Evolutionary conservation across 2,329 filamentous ascomycete genomes (phyloP).

Genomic region (Colletotrichum musicola): DNA sequence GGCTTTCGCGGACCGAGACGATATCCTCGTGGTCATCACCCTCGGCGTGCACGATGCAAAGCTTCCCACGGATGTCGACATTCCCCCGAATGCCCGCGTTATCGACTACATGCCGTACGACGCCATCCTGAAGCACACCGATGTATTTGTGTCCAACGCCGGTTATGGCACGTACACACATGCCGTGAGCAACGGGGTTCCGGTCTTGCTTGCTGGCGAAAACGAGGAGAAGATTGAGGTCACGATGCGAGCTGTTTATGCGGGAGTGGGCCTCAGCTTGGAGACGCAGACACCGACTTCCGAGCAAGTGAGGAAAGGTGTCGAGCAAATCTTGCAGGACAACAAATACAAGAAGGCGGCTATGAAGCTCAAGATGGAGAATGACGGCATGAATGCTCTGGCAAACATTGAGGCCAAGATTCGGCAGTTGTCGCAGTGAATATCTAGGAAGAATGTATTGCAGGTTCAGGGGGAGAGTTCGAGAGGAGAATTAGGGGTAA

Average conservation of each 20-base stretch:
- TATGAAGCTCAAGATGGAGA: conserved; percentile 24
- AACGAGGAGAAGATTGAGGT: conserved; percentile 58
- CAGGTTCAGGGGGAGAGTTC: no score
- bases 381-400: conserved; percentile 15
- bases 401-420: conserved; percentile 16
- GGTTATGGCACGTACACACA: conserved; percentile 63
- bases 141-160: conserved; percentile 62
- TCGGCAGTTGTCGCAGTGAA: not conserved
- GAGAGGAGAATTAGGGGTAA: no score
- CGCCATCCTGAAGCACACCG: conserved; percentile 56
- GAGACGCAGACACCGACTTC: conserved; percentile 48
- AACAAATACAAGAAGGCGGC: conserved; percentile 31
- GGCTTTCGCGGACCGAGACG: conserved; percentile 54
- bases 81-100: conserved; percentile 57
- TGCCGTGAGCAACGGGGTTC: conserved; percentile 58
- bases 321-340: conserved; percentile 16
- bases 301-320: conserved; percentile 30
- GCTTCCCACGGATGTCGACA: conserved; percentile 1
- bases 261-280: conserved; percentile 60
- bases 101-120: conserved; percentile 64
- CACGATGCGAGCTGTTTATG: conserved; percentile 54
- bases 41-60: conserved; percentile 45
- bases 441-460: not conserved
- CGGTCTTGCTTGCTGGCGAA: conserved; percentile 59
- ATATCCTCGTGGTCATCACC: conserved; percentile 51